Base-by-base conservation (phyloP, 768 basidiomycete species). In the Phylloporus sp. region DNA sequence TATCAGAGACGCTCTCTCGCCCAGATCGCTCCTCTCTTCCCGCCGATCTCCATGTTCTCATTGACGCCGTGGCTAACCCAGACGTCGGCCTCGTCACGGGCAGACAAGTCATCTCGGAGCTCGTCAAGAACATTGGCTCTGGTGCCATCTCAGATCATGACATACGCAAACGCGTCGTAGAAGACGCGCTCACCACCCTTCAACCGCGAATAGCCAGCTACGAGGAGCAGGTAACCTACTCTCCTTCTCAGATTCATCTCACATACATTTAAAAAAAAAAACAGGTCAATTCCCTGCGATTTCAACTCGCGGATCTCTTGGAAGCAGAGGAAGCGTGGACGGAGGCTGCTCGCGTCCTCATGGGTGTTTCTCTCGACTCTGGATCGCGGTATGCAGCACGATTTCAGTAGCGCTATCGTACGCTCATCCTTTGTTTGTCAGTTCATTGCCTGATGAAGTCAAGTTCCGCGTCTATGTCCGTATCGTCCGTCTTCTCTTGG, bases 321-420 rank as follows among this genome's bases (percentile, higher is more conserved):
- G 93, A 97, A 64, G 66, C 75, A 4, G 91, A 95, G 47, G 95
- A 99, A 67, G 91, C 93, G 65, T 98, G 93, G 88, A 86, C 85
- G 54, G 89, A 85, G 45, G 93, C 97, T 13, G 97, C 97, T 1
- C 84, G 85, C 46, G 88, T 95, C 31, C 78, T 98, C 36, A 95
- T 91, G 81, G 85, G 86, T 35, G 92, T 98, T 36, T 93, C 92
- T 6, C 76, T 97, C 36, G 95, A 98, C 67, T 87, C 91, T 22
- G 85, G 87, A 26, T 84, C 89, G 65, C 80, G 93, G 95, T 92
- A 55, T 59, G 77, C 62, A 24, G 32, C 20, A 22, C 27, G 0
- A 4, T 20, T 15, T 7, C 16, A 15, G 45, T 47, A 9, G 40
- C 22, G 5, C 18, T 36, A 35, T 58, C 50, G 29, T 46, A 31